Percentiles rank a stretch among this genome's conserved stretches.
Conservation (phyloP, 176 grass and related monocot genomes). For the Aegilops tauschii region DNA sequence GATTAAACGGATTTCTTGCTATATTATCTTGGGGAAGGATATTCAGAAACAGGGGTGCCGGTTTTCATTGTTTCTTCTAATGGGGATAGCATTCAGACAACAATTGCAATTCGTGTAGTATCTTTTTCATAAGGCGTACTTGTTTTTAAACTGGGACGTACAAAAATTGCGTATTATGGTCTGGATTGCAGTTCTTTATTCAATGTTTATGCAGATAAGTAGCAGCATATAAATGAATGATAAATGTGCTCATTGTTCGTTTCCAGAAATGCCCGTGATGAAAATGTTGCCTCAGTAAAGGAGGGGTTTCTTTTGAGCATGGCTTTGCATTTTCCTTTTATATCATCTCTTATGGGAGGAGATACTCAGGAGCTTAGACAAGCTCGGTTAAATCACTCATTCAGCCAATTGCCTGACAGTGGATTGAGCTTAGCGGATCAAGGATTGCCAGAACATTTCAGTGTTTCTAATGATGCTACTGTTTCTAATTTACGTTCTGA, state of each 20-base stretch:
- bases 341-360: constrained; percentile 63
- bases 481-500: constrained; percentile 34
- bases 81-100: not conserved
- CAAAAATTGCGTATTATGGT: not conserved
- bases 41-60: not conserved
- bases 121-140: not conserved
- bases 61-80: not conserved
- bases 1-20: not conserved
- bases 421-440: constrained; percentile 29
- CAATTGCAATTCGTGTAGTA: not conserved
- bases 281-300: constrained; percentile 41
- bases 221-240: constrained; percentile 15
- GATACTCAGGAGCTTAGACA: constrained; percentile 34
- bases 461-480: constrained; percentile 20
- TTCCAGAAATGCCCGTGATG: constrained; percentile 38
- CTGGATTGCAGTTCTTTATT: not conserved
- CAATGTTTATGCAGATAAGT: not conserved
- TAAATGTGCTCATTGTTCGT: constrained; percentile 7
- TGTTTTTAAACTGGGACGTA: not conserved
- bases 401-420: not conserved
- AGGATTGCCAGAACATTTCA: constrained; percentile 24
- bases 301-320: constrained; percentile 65
- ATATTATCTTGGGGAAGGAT: not conserved
- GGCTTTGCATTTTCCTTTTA: constrained; percentile 61
- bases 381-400: constrained; percentile 27